Percentiles rank a stretch among this genome's conserved stretches.
phyloP scores from a whole-genome alignment of 2,329 filamentous ascomycete genomes.

The Ceratocystis alfenasii region DNA sequence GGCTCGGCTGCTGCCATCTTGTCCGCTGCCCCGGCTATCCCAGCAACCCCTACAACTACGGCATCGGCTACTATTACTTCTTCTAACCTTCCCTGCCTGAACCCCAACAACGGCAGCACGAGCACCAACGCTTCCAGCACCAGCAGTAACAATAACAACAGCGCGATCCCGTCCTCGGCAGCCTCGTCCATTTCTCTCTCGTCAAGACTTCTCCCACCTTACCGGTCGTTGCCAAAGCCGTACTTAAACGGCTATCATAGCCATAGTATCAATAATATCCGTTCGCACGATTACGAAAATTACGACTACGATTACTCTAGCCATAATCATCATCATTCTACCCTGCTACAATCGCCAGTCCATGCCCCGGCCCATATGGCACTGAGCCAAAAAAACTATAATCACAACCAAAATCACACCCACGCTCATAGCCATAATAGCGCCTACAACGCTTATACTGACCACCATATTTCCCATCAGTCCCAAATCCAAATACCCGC shows the following conservation, averaged over 20 bases:
- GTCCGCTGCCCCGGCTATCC: constrained; percentile 8
- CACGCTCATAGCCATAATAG: constrained; percentile 8
- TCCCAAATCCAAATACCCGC: constrained; percentile 28
- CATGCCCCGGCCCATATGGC: constrained; percentile 14
- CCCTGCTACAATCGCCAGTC: constrained; percentile 13
- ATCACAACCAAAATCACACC: background rate
- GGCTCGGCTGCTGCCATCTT: constrained; percentile 16
- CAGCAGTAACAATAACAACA: constrained; percentile 14
- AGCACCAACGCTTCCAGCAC: constrained; percentile 13
- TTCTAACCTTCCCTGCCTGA: constrained; percentile 18
- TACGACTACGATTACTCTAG: constrained; percentile 21
- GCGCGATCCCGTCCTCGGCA: constrained; percentile 19
- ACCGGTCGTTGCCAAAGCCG: constrained; percentile 9
- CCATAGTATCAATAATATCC: constrained; percentile 14
- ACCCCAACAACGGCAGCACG: constrained; percentile 14
- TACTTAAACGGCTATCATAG: constrained; percentile 13
- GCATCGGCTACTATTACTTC: background rate
- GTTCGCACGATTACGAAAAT: constrained; percentile 18
- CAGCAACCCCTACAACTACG: background rate
- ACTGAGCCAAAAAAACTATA: constrained; percentile 10
- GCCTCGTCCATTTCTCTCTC: constrained; percentile 18
- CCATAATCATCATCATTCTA: constrained; percentile 12
- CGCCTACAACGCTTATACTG: constrained; percentile 16
- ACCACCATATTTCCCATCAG: constrained; percentile 36
- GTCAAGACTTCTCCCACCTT: constrained; percentile 18